Conservation (phyloP, 2,329 filamentous ascomycete genomes). For the Zymoseptoria tritici region DNA sequence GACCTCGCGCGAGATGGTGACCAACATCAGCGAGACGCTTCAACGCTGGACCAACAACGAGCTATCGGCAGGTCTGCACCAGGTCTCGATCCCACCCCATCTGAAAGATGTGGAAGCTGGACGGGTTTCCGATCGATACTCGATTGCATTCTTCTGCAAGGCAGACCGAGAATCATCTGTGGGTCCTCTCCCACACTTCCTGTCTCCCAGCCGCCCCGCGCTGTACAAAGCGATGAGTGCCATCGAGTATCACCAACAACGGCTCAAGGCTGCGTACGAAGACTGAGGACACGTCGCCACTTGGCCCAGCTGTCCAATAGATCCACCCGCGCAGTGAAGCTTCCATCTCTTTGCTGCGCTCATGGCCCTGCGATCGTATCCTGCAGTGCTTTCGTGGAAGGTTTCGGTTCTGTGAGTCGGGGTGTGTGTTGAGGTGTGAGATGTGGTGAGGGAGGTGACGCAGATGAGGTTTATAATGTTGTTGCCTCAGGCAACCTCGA, state of each 20-base stretch:
- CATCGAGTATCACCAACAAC: background rate
- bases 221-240: conserved; percentile 3
- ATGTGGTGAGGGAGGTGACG: too few species aligned
- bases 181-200: conserved; percentile 6
- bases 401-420: too few species aligned
- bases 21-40: conserved; percentile 12
- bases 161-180: conserved; percentile 7
- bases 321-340: too few species aligned
- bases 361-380: too few species aligned
- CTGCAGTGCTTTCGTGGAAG: too few species aligned
- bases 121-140: conserved; percentile 5
- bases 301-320: too few species aligned
- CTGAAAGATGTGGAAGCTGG: background rate
- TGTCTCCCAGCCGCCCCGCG: conserved; percentile 3
- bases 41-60: conserved; percentile 11
- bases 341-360: too few species aligned
- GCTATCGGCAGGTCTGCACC: conserved; percentile 8
- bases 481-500: too few species aligned
- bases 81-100: conserved; percentile 3
- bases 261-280: too few species aligned
- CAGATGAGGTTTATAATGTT: too few species aligned
- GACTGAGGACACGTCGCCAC: too few species aligned
- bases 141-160: conserved; percentile 11
- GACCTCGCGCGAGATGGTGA: conserved; percentile 5
- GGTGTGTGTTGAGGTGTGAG: too few species aligned